Conservation (phyloP, 257 asterid genomes). For the Plantago elongata region DNA sequence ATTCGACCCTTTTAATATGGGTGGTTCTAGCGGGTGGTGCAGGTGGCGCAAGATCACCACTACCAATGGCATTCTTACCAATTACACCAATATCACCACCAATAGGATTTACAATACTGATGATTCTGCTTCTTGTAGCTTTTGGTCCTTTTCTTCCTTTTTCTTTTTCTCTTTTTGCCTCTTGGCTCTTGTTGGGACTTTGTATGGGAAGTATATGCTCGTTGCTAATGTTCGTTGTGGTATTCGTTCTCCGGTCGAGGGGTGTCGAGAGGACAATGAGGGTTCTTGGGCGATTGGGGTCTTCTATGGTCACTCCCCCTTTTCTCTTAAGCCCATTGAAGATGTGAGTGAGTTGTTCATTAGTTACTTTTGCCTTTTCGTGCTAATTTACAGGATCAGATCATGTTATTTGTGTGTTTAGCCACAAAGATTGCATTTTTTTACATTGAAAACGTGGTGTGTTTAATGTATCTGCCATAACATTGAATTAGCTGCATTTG, state of each 20-base stretch:
- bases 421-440: not conserved
- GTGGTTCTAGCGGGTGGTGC: constrained; percentile 24
- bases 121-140: constrained; percentile 20
- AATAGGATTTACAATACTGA: constrained; percentile 13
- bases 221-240: constrained; percentile 57
- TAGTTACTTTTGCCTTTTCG: not conserved
- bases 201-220: constrained; percentile 54
- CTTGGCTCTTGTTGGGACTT: constrained; percentile 63
- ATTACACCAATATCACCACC: not conserved
- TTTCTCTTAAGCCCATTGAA: constrained; percentile 88
- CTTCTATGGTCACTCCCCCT: constrained; percentile 87
- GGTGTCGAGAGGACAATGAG: constrained; percentile 74
- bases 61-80: constrained; percentile 20
- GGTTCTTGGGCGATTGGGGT: constrained; percentile 96
- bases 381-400: not conserved
- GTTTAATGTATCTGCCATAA: not conserved
- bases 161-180: constrained; percentile 54
- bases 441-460: not conserved
- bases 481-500: no score
- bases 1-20: no score
- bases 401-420: no score
- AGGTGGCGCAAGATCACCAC: constrained; percentile 28
- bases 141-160: constrained; percentile 40
- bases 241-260: constrained; percentile 31
- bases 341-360: constrained; percentile 37